Evolutionary conservation across 2,329 filamentous ascomycete species (phyloP), one percentile per base, ranked within the genome.

Genomic region (Alternaria panax): DNA sequence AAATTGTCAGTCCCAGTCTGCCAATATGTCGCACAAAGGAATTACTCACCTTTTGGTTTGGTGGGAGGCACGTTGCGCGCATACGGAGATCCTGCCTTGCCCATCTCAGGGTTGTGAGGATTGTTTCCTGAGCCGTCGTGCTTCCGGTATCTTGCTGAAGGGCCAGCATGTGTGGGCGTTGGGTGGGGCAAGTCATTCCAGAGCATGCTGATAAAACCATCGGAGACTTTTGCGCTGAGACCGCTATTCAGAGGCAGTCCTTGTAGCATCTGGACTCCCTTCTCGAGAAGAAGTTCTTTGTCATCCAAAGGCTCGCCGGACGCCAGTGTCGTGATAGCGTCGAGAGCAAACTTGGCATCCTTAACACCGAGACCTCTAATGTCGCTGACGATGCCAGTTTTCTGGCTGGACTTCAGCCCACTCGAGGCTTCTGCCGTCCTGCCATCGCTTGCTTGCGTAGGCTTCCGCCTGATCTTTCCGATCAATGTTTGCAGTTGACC

Each of bases 231-330:
- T 41, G 78, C 68, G 50, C 80, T 79, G n/a, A 85, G 73, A 12
- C 82, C 79, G 64, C 82, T 85, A 71, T 84, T 82, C 14, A 74
- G 62, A 8, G 83, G 83, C n/a, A 85, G 71, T 1, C 75, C 73
- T 62, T 85, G 83, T 20, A 86, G 78, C 81, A 85, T 84, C 12
- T 80, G 71, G 2, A 86, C 83, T 18, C 82, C 83, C 72, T 85
- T 73, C 63, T 86, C 84, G 16, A 76, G 69, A 36, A 76, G 51
- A 8, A 70, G 63, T 7, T 74, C 71, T 51, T 76, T 76, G 80
- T 94, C 92, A 68, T 94, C 88, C 5, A 87, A 78, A 11, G 89
- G 81, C 47, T 86, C 83, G 1, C 90, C 88, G 66, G 86, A 88
- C 30, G 88, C 75, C 76, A 91, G 88, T 61, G 80, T 83, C 54